Conservation (phyloP, 139 green algal genomes). For the Bryopsis sp. region DNA sequence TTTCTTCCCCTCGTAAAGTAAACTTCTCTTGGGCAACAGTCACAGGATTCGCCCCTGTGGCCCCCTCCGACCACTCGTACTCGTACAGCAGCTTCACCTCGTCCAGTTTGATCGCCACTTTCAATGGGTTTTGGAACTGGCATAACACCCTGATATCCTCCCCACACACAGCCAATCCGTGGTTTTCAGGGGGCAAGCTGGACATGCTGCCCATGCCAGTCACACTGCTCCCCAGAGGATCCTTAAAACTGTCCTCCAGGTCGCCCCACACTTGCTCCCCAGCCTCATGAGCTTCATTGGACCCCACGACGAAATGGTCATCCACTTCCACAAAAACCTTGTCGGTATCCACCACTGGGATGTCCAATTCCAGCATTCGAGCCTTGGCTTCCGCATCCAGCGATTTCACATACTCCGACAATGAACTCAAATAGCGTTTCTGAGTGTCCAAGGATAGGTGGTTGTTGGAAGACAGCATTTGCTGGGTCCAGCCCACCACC, state of each 20-base stretch:
- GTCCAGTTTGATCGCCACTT: background rate
- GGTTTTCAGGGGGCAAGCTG: background rate
- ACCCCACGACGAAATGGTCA: background rate
- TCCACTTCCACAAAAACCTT: background rate
- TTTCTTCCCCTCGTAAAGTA: background rate
- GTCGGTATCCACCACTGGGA: conserved; percentile 7
- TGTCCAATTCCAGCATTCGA: background rate
- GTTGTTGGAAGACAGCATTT: conserved; percentile 7
- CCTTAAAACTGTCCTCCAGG: conserved; percentile 9
- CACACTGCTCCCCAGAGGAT: background rate
- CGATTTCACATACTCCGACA: background rate
- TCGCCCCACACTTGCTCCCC: background rate
- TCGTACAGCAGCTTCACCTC: conserved; percentile 10
- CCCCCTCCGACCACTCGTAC: conserved; percentile 1
- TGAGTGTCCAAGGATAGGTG: background rate
- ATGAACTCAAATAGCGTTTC: conserved; percentile 1
- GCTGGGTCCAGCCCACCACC: conserved; percentile 1
- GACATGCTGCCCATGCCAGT: background rate
- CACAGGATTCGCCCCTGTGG: background rate
- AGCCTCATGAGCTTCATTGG: background rate
- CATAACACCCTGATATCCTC: conserved; percentile 3
- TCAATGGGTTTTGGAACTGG: conserved; percentile 14
- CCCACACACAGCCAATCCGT: background rate
- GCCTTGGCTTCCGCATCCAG: background rate
- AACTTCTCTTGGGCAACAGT: background rate